A percentile compares a stretch with the other conserved stretches of the same genome.
Conservation (phyloP, 352 stramenopile species). For the Chrysophaeum taylorii region DNA sequence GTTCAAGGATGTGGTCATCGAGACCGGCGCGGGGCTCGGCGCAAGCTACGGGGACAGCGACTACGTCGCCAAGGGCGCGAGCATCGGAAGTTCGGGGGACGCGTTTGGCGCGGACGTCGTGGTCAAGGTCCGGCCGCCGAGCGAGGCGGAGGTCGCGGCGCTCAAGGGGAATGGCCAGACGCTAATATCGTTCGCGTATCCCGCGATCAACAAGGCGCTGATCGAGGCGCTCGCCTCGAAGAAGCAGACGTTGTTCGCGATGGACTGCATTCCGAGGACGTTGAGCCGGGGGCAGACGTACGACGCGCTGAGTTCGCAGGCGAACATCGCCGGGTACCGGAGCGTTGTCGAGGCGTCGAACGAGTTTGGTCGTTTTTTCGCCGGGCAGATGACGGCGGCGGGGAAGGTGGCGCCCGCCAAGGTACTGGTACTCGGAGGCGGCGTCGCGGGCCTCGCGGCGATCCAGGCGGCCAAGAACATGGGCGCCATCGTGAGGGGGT, state of each 20-base stretch:
- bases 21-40: conserved; percentile 48
- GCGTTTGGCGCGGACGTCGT: conserved; percentile 53
- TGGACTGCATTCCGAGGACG: conserved; percentile 67
- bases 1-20: conserved; percentile 31
- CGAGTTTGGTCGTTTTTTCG: conserved; percentile 62
- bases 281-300: conserved; percentile 64
- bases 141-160: conserved; percentile 42
- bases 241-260: conserved; percentile 60
- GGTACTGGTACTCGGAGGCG: conserved; percentile 75
- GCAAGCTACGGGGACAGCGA: conserved; percentile 63
- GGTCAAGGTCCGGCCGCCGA: conserved; percentile 62
- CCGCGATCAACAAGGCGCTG: conserved; percentile 64
- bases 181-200: conserved; percentile 69
- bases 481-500: conserved; percentile 74
- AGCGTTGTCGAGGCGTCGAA: conserved; percentile 75
- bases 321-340: conserved; percentile 81
- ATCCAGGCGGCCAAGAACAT: conserved; percentile 77
- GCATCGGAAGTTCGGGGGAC: conserved; percentile 49
- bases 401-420: conserved; percentile 71
- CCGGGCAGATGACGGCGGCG: conserved; percentile 64
- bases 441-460: conserved; percentile 74
- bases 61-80: conserved; percentile 65
- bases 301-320: conserved; percentile 67
- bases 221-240: conserved; percentile 58
- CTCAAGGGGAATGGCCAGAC: conserved; percentile 47